A percentile compares a stretch with the other conserved stretches of the same genome.
Conservation (phyloP, 2,329 filamentous ascomycete genomes). For the Talaromyces albobiverticillius region DNA sequence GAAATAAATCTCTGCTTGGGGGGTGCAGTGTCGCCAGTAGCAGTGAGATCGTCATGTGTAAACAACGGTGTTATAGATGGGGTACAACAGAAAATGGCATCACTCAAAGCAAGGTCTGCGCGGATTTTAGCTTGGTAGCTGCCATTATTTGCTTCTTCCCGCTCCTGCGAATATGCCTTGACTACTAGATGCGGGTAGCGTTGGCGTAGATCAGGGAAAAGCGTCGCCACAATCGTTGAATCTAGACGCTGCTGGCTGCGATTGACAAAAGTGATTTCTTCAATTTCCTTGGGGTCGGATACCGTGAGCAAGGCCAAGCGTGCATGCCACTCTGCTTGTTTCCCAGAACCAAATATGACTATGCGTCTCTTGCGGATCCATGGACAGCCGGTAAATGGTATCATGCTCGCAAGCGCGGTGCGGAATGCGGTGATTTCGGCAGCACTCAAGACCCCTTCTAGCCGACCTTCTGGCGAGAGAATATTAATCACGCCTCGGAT, state of each 20-base stretch:
- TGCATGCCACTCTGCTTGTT: conserved; percentile 51
- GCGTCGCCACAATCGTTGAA: conserved; percentile 28
- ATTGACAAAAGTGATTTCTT: conserved; percentile 75
- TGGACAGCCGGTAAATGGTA: conserved; percentile 54
- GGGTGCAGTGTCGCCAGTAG: conserved; percentile 8
- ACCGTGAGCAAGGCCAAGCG: conserved; percentile 48
- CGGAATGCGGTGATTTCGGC: conserved; percentile 75
- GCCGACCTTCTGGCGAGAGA: conserved; percentile 60
- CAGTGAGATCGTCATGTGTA: conserved; percentile 31
- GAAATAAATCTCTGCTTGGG: conserved; percentile 46
- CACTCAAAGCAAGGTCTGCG: conserved; percentile 29
- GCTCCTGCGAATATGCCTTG: conserved; percentile 54
- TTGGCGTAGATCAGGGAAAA: conserved; percentile 31
- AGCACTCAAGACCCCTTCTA: conserved; percentile 69
- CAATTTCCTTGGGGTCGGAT: conserved; percentile 38
- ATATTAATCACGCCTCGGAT: conserved; percentile 69
- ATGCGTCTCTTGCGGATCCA: conserved; percentile 31
- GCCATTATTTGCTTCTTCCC: neutral
- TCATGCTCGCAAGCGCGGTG: conserved; percentile 69
- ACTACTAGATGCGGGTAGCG: conserved; percentile 36
- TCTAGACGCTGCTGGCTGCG: conserved; percentile 60
- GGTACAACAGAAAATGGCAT: conserved; percentile 52
- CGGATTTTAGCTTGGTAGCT: conserved; percentile 28
- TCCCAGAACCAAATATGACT: conserved; percentile 49
- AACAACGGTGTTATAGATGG: conserved; percentile 47